Evolutionary conservation across 2,329 filamentous ascomycete species (phyloP).

Genomic region (Lachnellula arida): DNA sequence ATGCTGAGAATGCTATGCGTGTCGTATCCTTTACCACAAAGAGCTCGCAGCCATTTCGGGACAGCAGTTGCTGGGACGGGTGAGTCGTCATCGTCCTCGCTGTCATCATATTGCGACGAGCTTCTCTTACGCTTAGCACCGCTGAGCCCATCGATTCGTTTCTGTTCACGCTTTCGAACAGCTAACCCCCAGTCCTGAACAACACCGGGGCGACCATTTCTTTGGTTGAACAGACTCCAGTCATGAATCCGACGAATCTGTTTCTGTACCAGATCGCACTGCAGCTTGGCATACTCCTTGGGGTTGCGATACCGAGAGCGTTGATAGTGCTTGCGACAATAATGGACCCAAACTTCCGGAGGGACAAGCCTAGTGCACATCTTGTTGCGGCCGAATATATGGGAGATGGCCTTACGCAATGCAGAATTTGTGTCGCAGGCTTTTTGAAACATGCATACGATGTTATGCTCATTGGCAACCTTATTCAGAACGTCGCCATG

Average conservation of each 20-base stretch:
- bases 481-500: slow-evolving; percentile 34
- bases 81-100: slow-evolving; percentile 23
- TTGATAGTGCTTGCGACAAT: slow-evolving; percentile 81
- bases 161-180: slow-evolving; percentile 60
- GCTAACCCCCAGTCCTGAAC: slow-evolving; percentile 58
- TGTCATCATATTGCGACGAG: slow-evolving; percentile 20
- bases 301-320: slow-evolving; percentile 65
- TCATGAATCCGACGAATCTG: slow-evolving; percentile 59
- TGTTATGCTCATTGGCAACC: background rate
- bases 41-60: slow-evolving; percentile 29
- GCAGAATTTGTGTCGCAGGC: slow-evolving; percentile 56
- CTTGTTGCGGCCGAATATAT: slow-evolving; percentile 82
- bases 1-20: slow-evolving; percentile 34
- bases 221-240: slow-evolving; percentile 53
- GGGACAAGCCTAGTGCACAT: slow-evolving; percentile 68
- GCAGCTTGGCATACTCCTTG: slow-evolving; percentile 54
- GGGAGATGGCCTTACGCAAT: slow-evolving; percentile 71
- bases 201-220: slow-evolving; percentile 36
- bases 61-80: slow-evolving; percentile 30
- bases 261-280: slow-evolving; percentile 58
- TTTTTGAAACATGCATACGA: slow-evolving; percentile 44
- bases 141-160: slow-evolving; percentile 44
- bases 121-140: slow-evolving; percentile 25
- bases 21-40: slow-evolving; percentile 32
- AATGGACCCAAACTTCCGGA: slow-evolving; percentile 65